Conservation (phyloP, 352 stramenopile species). For the Hyphochytrium catenoides region DNA sequence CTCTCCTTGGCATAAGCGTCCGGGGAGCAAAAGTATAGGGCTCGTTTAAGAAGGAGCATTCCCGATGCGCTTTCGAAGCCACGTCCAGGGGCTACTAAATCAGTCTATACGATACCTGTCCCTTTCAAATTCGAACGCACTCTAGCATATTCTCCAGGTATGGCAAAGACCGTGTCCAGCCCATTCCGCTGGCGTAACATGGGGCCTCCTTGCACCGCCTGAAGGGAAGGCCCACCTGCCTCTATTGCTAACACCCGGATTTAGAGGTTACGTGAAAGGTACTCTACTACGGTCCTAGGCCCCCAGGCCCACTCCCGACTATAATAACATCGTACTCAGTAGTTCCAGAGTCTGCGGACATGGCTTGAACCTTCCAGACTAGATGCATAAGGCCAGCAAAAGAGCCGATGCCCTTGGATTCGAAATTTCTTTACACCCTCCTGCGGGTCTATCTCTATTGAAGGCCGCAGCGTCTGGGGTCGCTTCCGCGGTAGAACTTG, state of each 20-base stretch:
- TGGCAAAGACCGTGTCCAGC: slow-evolving; percentile 27
- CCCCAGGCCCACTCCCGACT: slow-evolving; percentile 24
- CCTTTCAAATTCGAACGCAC: slow-evolving; percentile 17
- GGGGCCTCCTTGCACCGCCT: too few species aligned
- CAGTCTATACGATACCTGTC: slow-evolving; percentile 25
- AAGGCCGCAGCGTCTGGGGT: too few species aligned
- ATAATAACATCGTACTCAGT: slow-evolving; percentile 30
- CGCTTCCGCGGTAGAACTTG: too few species aligned
- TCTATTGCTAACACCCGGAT: slow-evolving; percentile 30
- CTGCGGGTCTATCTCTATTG: too few species aligned
- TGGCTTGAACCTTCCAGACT: too few species aligned
- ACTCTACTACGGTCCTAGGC: slow-evolving; percentile 28
- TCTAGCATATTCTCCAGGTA: slow-evolving; percentile 26
- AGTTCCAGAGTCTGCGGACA: too few species aligned
- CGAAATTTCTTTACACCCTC: too few species aligned
- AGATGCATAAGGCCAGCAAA: too few species aligned
- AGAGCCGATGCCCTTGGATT: too few species aligned
- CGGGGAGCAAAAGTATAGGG: slow-evolving; percentile 41
- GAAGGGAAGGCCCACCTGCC: slow-evolving; percentile 19
- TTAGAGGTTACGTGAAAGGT: slow-evolving; percentile 18
- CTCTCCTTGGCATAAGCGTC: slow-evolving; percentile 19
- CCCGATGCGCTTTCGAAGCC: slow-evolving; percentile 46
- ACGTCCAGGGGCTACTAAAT: slow-evolving; percentile 19
- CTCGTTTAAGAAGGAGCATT: slow-evolving; percentile 53
- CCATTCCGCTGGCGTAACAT: too few species aligned